Percentiles rank a stretch among this genome's conserved stretches.
Evolutionary conservation across 176 grass and related monocot species (phyloP).

Genomic region (Olyra latifolia): DNA sequence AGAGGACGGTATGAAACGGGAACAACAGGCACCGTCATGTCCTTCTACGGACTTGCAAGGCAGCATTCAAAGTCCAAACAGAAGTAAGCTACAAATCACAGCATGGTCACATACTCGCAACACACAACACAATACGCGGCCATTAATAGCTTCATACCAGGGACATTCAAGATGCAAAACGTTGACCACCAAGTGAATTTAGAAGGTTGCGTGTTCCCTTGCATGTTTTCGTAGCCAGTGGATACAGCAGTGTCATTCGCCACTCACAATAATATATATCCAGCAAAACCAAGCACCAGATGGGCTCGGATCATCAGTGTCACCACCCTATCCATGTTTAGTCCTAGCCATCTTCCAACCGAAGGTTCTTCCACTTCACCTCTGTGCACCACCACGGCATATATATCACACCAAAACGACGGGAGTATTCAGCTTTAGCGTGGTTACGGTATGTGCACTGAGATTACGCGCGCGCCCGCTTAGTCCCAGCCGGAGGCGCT

Average conservation of each 20-base stretch:
- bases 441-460: conserved; percentile 22
- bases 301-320: neutral
- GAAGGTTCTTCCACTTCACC: neutral
- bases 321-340: neutral
- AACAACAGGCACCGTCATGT: neutral
- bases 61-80: neutral
- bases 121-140: too few relatives aligned
- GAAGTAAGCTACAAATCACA: neutral
- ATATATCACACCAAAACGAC: neutral
- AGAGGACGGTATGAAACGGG: neutral
- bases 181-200: neutral
- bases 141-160: neutral
- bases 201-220: neutral
- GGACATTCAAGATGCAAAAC: neutral
- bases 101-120: too few relatives aligned
- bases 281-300: neutral
- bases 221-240: neutral
- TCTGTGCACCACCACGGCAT: conserved; percentile 20
- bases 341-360: neutral
- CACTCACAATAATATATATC: conserved; percentile 12
- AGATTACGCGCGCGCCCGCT: neutral
- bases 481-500: conserved; percentile 74
- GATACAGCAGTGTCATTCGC: neutral
- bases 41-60: too few relatives aligned
- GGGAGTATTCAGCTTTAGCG: neutral